Evolutionary conservation across 2,329 filamentous ascomycete species (phyloP), one percentile per base, ranked within the genome.

Genomic region (Catunica adiposa): DNA sequence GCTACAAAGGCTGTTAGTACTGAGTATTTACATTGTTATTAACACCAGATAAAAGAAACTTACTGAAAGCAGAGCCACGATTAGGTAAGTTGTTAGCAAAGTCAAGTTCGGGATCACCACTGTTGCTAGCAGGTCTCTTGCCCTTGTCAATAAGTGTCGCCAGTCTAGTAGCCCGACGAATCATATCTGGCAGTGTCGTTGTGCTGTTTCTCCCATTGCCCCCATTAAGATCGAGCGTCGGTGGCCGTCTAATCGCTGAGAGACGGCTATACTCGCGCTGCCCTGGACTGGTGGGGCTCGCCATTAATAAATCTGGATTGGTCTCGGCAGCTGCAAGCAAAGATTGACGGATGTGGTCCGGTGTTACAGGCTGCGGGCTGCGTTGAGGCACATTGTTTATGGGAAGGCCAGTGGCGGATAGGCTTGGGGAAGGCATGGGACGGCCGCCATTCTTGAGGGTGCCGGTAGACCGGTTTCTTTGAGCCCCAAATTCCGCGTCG

Each of bases 151-250:
- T 82, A 68, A 94, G 89, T 0, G 86, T 80, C 15, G 89, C 90
- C 38, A 97, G 72, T 61, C 80, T 81, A 0, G 90, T 97, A 9
- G 92, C 92, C 62, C 92, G 80, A 63, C 81, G 78, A 61, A 98
- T 97, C 59, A 98, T 71, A 66, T 97, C 92, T 0, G 89, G 85
- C 58, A 98, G 71, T 68, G 89, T 96, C 1, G 92, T 97, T 60
- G 95, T 73, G 65, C 89, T 96, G 3, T 88, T 89, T 63, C 92
- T 80, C 1, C 84, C 51, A 67, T 96, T 88, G 15, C 86, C 86
- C 3, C 86, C 86, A 64, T 89, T 83, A 23, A 96, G 83, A 64
- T 96, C 82, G 3, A 96, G 71, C 37, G 78, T 79, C 2, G 87
- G 85, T 31, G 90, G 89, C 51, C 77, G 70, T 61, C 75, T 71